Percentiles rank a stretch among this genome's conserved stretches.
Conservation (phyloP, 2,329 filamentous ascomycete genomes). For the Cercospora sojina region DNA sequence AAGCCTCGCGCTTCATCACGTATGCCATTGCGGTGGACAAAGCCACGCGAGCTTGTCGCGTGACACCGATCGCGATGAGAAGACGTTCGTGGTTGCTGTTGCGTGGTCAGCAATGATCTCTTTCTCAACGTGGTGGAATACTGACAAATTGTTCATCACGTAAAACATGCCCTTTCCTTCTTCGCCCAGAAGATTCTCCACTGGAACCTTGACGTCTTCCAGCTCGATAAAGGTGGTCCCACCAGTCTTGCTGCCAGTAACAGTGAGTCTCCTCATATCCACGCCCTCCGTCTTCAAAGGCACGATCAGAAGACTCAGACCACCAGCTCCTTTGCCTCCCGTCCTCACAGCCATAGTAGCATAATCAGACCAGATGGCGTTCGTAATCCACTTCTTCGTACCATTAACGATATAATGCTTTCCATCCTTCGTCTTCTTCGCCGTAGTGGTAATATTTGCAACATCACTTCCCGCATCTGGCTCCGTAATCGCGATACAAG, state of each 20-base stretch:
- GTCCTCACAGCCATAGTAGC: slow-evolving; percentile 63
- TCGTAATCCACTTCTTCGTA: slow-evolving; percentile 76
- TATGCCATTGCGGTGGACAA: slow-evolving; percentile 60
- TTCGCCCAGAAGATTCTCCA: slow-evolving; percentile 66
- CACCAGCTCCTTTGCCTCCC: slow-evolving; percentile 50
- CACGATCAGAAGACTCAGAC: slow-evolving; percentile 26
- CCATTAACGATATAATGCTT: slow-evolving; percentile 70
- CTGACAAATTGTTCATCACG: slow-evolving; percentile 36
- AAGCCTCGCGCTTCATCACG: slow-evolving; percentile 63
- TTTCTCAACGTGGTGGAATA: neutral
- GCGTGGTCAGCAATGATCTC: slow-evolving; percentile 28
- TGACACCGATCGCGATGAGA: slow-evolving; percentile 63
- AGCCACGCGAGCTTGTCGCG: slow-evolving; percentile 60
- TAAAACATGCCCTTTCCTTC: slow-evolving; percentile 72
- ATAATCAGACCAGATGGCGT: slow-evolving; percentile 68
- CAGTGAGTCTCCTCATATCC: slow-evolving; percentile 63
- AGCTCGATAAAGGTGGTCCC: slow-evolving; percentile 74
- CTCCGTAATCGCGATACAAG: slow-evolving; percentile 76
- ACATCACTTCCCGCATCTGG: slow-evolving; percentile 71
- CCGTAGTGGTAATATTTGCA: slow-evolving; percentile 68
- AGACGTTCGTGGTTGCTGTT: slow-evolving; percentile 47
- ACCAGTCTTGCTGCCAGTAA: slow-evolving; percentile 61
- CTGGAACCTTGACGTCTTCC: slow-evolving; percentile 69
- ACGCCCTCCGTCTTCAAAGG: slow-evolving; percentile 57
- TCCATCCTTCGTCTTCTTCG: slow-evolving; percentile 60